phyloP scores from a whole-genome alignment of 768 basidiomycete genomes.

The Kondoa malvinella region DNA sequence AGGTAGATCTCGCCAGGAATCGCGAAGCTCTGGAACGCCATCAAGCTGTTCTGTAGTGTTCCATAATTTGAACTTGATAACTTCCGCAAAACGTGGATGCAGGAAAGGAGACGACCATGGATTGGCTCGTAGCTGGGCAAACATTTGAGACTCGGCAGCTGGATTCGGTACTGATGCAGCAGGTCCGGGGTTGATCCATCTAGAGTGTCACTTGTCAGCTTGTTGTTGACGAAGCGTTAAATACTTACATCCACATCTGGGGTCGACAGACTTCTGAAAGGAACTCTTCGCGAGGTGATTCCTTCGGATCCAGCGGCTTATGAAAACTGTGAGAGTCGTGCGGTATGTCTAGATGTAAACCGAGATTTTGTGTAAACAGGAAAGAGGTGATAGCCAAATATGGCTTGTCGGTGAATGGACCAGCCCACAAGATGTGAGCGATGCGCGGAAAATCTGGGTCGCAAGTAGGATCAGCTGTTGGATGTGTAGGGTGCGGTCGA shows the following conservation, averaged over 20 bases:
- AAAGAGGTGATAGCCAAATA: constrained; percentile 88
- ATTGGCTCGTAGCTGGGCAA: constrained; percentile 52
- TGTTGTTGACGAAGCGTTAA: neutral
- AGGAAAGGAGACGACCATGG: constrained; percentile 94
- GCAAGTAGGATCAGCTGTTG: constrained; percentile 52
- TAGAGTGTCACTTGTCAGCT: neutral
- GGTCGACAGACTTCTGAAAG: constrained; percentile 51
- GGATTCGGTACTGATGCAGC: constrained; percentile 78
- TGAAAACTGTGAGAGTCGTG: constrained; percentile 11
- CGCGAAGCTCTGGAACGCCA: constrained; percentile 67
- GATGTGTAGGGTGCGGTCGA: constrained; percentile 38
- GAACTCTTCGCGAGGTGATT: constrained; percentile 36
- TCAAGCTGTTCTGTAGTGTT: constrained; percentile 96
- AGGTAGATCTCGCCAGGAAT: constrained; percentile 68
- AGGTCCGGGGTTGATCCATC: constrained; percentile 95
- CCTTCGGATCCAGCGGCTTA: constrained; percentile 32
- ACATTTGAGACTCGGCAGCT: constrained; percentile 64
- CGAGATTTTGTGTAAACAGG: constrained; percentile 86
- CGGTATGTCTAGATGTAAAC: constrained; percentile 44
- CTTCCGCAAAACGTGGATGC: constrained; percentile 74
- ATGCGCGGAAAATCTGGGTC: constrained; percentile 69
- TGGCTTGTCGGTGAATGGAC: constrained; percentile 95
- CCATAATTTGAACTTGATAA: constrained; percentile 92
- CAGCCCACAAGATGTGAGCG: constrained; percentile 99
- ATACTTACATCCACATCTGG: constrained; percentile 56